Evolutionary conservation across 495 filamentous ascomycete species (phyloP).

Genomic region (Penicillium soppii): DNA sequence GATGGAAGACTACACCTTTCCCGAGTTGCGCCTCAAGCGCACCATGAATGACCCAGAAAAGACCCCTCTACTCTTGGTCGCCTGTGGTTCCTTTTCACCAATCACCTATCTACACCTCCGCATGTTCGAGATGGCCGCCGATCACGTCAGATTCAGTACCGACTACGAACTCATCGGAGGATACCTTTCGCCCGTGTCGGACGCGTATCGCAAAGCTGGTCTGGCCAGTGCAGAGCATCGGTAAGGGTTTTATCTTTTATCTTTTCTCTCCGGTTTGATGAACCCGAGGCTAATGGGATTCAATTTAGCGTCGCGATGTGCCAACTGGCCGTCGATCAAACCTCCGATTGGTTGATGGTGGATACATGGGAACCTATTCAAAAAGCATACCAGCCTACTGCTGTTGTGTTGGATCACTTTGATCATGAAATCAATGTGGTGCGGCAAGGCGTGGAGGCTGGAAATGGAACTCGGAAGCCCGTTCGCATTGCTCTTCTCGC

Average conservation of each 20-base stretch:
- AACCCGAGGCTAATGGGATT: constrained; percentile 8
- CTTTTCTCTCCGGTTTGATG: not conserved
- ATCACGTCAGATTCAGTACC: constrained; percentile 77
- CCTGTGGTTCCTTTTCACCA: constrained; percentile 88
- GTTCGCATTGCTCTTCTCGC: constrained; percentile 74
- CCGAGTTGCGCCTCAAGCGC: constrained; percentile 64
- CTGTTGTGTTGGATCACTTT: constrained; percentile 85
- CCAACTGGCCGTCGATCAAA: constrained; percentile 73
- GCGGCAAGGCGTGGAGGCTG: constrained; percentile 67
- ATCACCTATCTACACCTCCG: constrained; percentile 82
- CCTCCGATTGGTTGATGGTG: constrained; percentile 78
- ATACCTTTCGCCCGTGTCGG: constrained; percentile 76
- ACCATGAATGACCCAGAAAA: constrained; percentile 67
- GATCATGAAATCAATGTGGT: constrained; percentile 82
- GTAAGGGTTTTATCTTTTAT: constrained; percentile 31
- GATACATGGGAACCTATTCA: constrained; percentile 78
- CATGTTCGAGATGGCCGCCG: constrained; percentile 91
- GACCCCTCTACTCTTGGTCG: constrained; percentile 79
- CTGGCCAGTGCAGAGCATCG: constrained; percentile 74
- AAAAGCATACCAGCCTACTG: constrained; percentile 82
- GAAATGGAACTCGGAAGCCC: constrained; percentile 56
- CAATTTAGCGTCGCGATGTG: constrained; percentile 60
- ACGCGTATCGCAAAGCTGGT: constrained; percentile 89
- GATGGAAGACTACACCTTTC: constrained; percentile 68
- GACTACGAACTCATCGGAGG: constrained; percentile 84